These are phyloP conservation scores for Euphorbia lathyris DNA, from an alignment of 345 rosid genomes.

Conservation along the genomic window DNA sequence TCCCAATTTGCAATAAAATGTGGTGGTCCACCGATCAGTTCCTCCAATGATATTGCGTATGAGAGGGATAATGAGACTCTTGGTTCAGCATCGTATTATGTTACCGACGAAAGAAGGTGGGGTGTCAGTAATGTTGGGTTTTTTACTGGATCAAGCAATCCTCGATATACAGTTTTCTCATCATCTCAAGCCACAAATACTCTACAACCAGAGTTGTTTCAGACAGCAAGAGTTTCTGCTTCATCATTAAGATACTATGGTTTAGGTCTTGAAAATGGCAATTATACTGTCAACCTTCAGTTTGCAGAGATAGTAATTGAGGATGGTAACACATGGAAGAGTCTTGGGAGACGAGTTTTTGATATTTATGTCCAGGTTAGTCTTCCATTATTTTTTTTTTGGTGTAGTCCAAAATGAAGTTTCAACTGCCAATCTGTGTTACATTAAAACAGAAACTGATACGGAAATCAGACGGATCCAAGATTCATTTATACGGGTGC, in stretches of 20 bases:
- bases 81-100: constrained; percentile 58
- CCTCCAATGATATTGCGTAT: constrained; percentile 31
- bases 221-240: constrained; percentile 62
- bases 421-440: background rate
- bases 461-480: too few species aligned
- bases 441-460: background rate
- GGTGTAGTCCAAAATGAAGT: background rate
- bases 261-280: constrained; percentile 78
- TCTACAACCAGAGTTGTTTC: constrained; percentile 37
- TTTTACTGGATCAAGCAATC: constrained; percentile 31
- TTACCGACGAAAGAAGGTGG: constrained; percentile 39
- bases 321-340: constrained; percentile 31
- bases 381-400: background rate
- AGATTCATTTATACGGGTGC: too few species aligned
- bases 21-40: constrained; percentile 56
- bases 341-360: constrained; percentile 48
- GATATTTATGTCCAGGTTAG: constrained; percentile 55
- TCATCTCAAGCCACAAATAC: constrained; percentile 38
- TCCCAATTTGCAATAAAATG: constrained; percentile 51
- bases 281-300: constrained; percentile 51
- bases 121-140: constrained; percentile 47
- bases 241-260: constrained; percentile 76
- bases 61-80: constrained; percentile 50
- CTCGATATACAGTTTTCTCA: constrained; percentile 26
- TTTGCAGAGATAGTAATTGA: constrained; percentile 40